Evolutionary conservation across 257 asterid genomes (phyloP).

Genomic region (Galeopsis tetrahit): DNA sequence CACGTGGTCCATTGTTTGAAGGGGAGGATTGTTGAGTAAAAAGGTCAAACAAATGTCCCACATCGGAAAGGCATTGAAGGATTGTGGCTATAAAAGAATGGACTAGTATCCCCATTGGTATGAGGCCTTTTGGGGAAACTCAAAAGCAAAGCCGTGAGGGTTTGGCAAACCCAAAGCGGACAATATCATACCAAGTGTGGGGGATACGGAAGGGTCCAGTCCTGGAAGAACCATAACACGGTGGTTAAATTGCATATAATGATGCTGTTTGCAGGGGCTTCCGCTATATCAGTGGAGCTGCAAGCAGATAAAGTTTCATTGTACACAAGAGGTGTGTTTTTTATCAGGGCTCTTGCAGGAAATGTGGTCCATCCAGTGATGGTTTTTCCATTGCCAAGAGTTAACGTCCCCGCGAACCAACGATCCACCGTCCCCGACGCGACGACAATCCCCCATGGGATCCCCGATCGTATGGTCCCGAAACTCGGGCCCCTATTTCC

Average conservation of each 20-base stretch:
- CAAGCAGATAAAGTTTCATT: constrained; percentile 31
- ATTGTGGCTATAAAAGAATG: no score
- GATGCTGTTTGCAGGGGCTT: constrained; percentile 25
- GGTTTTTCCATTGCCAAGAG: constrained; percentile 41
- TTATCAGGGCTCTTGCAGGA: constrained; percentile 30
- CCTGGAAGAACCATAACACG: no score
- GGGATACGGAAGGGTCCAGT: no score
- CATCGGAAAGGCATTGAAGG: no score
- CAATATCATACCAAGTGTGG: no score
- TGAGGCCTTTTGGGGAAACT: no score
- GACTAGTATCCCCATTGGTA: no score
- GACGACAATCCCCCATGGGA: constrained; percentile 46
- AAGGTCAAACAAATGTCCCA: no score
- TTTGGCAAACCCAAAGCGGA: no score
- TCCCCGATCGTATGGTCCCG: constrained; percentile 27
- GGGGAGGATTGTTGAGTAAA: no score
- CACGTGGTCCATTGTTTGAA: no score
- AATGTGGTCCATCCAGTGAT: constrained; percentile 43
- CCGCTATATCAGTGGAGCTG: neutral
- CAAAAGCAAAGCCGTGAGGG: no score
- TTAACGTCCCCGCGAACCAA: constrained; percentile 41
- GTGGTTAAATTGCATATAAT: constrained; percentile 28
- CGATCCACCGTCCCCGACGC: constrained; percentile 44
- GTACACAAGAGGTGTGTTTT: constrained; percentile 27
- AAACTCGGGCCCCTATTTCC: constrained; percentile 33